These are phyloP conservation scores for Aspergillus novoparasiticus DNA, from an alignment of 2,329 filamentous ascomycete genomes.

Conservation along the genomic window DNA sequence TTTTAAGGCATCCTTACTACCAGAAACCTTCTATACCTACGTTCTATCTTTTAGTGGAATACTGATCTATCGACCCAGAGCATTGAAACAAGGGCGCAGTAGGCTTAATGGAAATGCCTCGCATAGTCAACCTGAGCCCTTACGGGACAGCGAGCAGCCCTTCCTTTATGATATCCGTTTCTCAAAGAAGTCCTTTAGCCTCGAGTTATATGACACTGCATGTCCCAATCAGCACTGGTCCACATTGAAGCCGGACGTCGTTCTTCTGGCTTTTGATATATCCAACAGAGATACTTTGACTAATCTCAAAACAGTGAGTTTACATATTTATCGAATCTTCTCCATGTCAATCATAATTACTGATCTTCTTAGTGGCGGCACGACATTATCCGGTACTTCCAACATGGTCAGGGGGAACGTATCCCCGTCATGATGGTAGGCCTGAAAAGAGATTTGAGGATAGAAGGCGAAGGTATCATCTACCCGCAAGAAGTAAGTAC, in stretches of 20 bases:
- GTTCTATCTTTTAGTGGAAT: not conserved
- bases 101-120: constrained; percentile 23
- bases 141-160: constrained; percentile 60
- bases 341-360: not conserved
- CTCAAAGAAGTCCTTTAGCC: constrained; percentile 56
- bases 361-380: constrained; percentile 41
- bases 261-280: constrained; percentile 63
- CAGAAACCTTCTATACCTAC: not conserved
- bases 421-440: constrained; percentile 63
- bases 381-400: constrained; percentile 53
- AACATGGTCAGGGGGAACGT: constrained; percentile 43
- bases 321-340: not conserved
- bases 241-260: constrained; percentile 55
- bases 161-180: constrained; percentile 62
- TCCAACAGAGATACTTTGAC: constrained; percentile 54
- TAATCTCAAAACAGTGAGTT: constrained; percentile 46
- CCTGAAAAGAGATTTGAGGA: constrained; percentile 59
- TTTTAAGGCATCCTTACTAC: not conserved
- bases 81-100: constrained; percentile 23
- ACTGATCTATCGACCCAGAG: constrained; percentile 2
- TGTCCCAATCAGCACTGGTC: constrained; percentile 60
- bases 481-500: constrained; percentile 44
- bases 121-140: constrained; percentile 42
- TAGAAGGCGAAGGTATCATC: constrained; percentile 47
- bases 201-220: constrained; percentile 60